Conservation (phyloP, 1,139 yeast genomes). For the Saccharomycopsis hybrid region DNA sequence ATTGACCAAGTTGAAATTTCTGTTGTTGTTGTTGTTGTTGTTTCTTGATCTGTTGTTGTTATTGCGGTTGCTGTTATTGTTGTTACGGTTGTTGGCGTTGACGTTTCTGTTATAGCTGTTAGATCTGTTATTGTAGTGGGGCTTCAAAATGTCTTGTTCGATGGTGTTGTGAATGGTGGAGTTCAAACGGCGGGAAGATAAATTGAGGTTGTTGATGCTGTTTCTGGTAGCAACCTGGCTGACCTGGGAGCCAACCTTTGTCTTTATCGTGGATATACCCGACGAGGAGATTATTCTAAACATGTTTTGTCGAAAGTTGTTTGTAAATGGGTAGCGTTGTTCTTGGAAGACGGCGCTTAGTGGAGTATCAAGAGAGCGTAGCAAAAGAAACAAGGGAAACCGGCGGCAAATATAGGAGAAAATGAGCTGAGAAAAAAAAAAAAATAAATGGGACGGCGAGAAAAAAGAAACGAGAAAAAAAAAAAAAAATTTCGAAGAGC, state of each 20-base stretch:
- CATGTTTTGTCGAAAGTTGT: constrained; percentile 5
- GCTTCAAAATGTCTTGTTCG: constrained; percentile 19
- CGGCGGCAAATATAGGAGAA: no score
- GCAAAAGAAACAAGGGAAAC: no score
- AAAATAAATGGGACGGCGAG: no score
- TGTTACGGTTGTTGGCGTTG: constrained; percentile 32
- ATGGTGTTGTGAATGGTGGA: constrained; percentile 9
- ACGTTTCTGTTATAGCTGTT: constrained; percentile 30
- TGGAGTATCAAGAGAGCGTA: no score
- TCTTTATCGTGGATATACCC: constrained; percentile 17
- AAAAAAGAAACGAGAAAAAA: no score
- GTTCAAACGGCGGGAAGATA: constrained; percentile 19
- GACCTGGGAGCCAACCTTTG: constrained; percentile 20
- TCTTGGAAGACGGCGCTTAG: no score
- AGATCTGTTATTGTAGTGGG: constrained; percentile 11
- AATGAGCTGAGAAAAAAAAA: no score
- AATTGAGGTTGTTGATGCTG: constrained; percentile 8
- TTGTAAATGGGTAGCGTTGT: no score
- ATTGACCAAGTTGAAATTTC: constrained; percentile 20
- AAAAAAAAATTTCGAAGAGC: no score
- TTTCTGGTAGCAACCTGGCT: constrained; percentile 16
- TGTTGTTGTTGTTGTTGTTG: constrained; percentile 26
- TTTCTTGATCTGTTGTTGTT: constrained; percentile 28
- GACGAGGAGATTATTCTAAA: constrained; percentile 19
- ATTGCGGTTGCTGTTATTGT: constrained; percentile 30